Evolutionary conservation across 2,329 filamentous ascomycete species (phyloP).

Genomic region (Diplodia corticola): DNA sequence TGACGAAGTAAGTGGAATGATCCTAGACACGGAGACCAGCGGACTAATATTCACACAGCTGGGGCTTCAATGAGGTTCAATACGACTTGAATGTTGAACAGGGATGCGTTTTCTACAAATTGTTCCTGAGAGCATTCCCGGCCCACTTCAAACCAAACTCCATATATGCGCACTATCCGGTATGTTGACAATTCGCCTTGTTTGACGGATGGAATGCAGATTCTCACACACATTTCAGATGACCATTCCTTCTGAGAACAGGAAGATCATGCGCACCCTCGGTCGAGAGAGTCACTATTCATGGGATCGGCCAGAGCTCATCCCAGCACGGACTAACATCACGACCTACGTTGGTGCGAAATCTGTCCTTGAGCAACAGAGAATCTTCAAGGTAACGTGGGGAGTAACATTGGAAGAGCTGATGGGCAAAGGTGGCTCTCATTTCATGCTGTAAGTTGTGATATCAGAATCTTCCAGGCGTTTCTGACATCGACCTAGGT

Average conservation of each 20-base stretch:
- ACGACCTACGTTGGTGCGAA: constrained; percentile 60
- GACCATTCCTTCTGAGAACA: constrained; percentile 67
- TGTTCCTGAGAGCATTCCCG: constrained; percentile 73
- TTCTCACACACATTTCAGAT: constrained; percentile 34
- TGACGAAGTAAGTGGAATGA: constrained; percentile 58
- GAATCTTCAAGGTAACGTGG: constrained; percentile 65
- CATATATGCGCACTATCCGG: constrained; percentile 73
- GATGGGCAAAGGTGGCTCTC: constrained; percentile 56
- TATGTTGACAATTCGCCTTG: not conserved
- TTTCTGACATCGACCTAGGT: constrained; percentile 10
- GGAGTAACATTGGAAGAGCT: constrained; percentile 59
- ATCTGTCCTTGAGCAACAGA: constrained; percentile 58
- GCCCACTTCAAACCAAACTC: constrained; percentile 74
- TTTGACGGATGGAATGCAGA: not conserved
- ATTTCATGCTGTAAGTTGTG: constrained; percentile 54
- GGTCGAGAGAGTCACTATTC: constrained; percentile 65
- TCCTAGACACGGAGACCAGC: not conserved
- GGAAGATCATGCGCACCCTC: constrained; percentile 65
- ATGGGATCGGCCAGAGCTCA: constrained; percentile 60
- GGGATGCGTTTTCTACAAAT: constrained; percentile 79
- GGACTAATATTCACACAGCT: constrained; percentile 38
- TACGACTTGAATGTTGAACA: constrained; percentile 73
- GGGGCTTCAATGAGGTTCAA: constrained; percentile 73
- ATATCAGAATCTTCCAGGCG: not conserved
- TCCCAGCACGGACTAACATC: constrained; percentile 54